A percentile compares a stretch with the other conserved stretches of the same genome.
Conservation (phyloP, 2,329 filamentous ascomycete species). For the Acrocalymma vagum region DNA sequence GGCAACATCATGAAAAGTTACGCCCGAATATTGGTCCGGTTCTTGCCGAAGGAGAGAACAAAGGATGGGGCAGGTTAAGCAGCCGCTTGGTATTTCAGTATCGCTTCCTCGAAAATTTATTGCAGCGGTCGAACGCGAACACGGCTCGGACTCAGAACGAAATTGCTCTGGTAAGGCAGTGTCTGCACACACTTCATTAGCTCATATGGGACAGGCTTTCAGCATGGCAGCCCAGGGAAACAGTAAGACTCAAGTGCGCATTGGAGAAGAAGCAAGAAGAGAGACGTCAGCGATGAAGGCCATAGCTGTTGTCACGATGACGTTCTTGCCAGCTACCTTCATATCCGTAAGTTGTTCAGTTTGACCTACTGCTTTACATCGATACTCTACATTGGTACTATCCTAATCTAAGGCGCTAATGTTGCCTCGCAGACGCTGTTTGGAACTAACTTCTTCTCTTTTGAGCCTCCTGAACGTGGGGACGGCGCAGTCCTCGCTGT, state of each 20-base stretch:
- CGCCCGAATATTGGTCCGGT: constrained; percentile 2
- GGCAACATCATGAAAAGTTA: constrained; percentile 14
- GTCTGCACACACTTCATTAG: constrained; percentile 11
- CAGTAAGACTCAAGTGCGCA: constrained; percentile 22
- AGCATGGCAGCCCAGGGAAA: constrained; percentile 23
- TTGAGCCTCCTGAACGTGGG: constrained; percentile 13
- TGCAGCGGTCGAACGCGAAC: constrained; percentile 18
- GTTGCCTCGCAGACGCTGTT: constrained; percentile 17
- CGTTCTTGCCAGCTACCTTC: constrained; percentile 32
- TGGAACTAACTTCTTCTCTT: constrained; percentile 20
- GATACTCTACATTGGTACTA: too few relatives aligned
- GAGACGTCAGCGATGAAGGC: constrained; percentile 29
- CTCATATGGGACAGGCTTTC: too few relatives aligned
- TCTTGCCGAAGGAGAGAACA: constrained; percentile 1
- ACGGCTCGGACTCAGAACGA: constrained; percentile 25
- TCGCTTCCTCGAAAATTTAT: constrained; percentile 13
- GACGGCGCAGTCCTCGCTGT: constrained; percentile 7
- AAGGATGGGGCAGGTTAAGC: constrained; percentile 11
- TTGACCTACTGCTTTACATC: constrained; percentile 1
- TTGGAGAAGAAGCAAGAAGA: constrained; percentile 25
- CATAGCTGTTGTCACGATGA: constrained; percentile 30
- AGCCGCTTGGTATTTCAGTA: constrained; percentile 19
- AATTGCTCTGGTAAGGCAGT: constrained; percentile 22
- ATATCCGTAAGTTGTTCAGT: constrained; percentile 19
- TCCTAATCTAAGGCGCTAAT: not conserved